Percentiles rank a stretch among this genome's conserved stretches.
Conservation (phyloP, 805 yeast genomes). For the Nakazawaea ernobii region DNA sequence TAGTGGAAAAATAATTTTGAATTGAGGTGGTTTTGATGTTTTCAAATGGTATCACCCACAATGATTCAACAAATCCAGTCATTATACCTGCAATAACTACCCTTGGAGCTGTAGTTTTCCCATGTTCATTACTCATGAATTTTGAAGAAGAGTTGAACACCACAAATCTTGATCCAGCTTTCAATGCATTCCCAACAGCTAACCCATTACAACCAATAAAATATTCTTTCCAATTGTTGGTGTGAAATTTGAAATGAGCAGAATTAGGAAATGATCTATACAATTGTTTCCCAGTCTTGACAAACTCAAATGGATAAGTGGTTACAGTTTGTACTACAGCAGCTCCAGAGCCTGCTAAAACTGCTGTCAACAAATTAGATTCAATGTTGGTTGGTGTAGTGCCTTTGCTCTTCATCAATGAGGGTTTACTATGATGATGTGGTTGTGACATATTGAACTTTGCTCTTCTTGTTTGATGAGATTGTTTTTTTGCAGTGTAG, state of each 20-base stretch:
- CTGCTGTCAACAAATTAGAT: slow-evolving; percentile 49
- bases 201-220: slow-evolving; percentile 69
- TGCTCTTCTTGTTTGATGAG: too few species aligned
- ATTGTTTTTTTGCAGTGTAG: too few species aligned
- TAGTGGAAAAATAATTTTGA: slow-evolving; percentile 45
- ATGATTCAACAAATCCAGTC: slow-evolving; percentile 78
- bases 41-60: slow-evolving; percentile 88
- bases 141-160: slow-evolving; percentile 71
- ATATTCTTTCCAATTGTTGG: slow-evolving; percentile 19
- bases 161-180: slow-evolving; percentile 67
- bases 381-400: slow-evolving; percentile 12
- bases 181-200: slow-evolving; percentile 66
- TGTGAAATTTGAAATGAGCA: slow-evolving; percentile 28
- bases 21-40: slow-evolving; percentile 76
- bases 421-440: slow-evolving; percentile 1
- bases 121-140: slow-evolving; percentile 53
- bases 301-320: slow-evolving; percentile 67
- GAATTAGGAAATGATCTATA: slow-evolving; percentile 37
- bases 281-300: slow-evolving; percentile 61
- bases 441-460: neutral
- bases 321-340: slow-evolving; percentile 57
- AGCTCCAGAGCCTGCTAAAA: slow-evolving; percentile 56
- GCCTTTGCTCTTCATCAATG: neutral
- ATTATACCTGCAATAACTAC: slow-evolving; percentile 77
- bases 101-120: slow-evolving; percentile 72